Conservation (phyloP, 768 basidiomycete genomes). For the Serpula lacrymans region DNA sequence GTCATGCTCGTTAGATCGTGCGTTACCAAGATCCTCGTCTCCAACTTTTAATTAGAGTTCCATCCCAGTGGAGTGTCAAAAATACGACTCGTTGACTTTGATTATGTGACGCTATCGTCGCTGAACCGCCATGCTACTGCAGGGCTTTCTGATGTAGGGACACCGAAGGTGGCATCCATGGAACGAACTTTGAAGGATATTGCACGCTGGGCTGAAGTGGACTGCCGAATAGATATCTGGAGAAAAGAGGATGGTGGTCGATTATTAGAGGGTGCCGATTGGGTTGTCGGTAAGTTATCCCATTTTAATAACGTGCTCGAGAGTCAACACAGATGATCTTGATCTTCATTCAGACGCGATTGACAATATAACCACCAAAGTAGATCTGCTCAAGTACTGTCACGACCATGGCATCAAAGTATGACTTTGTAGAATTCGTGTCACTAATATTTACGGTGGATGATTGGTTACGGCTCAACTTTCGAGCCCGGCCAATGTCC, state of each 20-base stretch:
- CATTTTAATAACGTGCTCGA: constrained; percentile 1
- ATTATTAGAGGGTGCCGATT: constrained; percentile 82
- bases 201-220: constrained; percentile 85
- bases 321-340: no score
- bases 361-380: constrained; percentile 96
- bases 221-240: constrained; percentile 83
- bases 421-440: constrained; percentile 9
- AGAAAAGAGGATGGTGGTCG: constrained; percentile 71
- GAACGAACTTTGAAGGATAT: constrained; percentile 66
- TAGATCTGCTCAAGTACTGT: constrained; percentile 90
- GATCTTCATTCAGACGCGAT: constrained; percentile 70
- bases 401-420: constrained; percentile 78
- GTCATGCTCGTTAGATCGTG: constrained; percentile 91
- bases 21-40: constrained; percentile 27
- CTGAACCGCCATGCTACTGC: constrained; percentile 95
- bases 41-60: constrained; percentile 3
- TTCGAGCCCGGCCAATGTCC: no score
- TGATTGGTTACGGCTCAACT: no score
- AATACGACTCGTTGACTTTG: constrained; percentile 88
- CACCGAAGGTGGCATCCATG: constrained; percentile 83
- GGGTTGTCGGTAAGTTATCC: constrained; percentile 77
- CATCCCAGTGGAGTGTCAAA: constrained; percentile 62
- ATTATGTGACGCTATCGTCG: constrained; percentile 92
- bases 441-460: no score
- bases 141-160: constrained; percentile 84